phyloP scores from a whole-genome alignment of 2,329 filamentous ascomycete species.

The Arthrinium phaeospermum region DNA sequence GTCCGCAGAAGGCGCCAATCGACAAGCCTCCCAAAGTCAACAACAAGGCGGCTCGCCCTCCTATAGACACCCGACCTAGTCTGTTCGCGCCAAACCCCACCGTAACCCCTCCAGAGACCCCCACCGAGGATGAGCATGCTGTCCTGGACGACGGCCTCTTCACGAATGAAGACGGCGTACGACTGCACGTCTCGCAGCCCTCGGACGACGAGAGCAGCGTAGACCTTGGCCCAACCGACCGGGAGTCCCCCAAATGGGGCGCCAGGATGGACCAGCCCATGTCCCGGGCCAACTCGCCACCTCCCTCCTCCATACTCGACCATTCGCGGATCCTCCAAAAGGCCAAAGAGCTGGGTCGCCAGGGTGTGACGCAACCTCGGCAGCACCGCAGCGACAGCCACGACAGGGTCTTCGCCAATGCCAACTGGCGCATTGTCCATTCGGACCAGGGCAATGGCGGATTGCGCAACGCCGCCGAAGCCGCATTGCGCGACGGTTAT shows the following conservation, averaged over 20 bases:
- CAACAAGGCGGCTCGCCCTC: slow-evolving; percentile 35
- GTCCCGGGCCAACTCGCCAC: slow-evolving; percentile 75
- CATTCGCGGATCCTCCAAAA: slow-evolving; percentile 64
- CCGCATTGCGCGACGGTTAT: slow-evolving; percentile 72
- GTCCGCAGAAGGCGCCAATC: slow-evolving; percentile 36
- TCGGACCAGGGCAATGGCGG: slow-evolving; percentile 94
- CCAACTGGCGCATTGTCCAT: slow-evolving; percentile 81
- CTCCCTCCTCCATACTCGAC: slow-evolving; percentile 77
- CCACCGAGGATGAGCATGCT: slow-evolving; percentile 50
- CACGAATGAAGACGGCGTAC: slow-evolving; percentile 61
- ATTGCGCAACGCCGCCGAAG: slow-evolving; percentile 84
- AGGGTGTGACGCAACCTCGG: slow-evolving; percentile 62
- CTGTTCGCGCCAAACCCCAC: slow-evolving; percentile 56
- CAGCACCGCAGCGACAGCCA: slow-evolving; percentile 65
- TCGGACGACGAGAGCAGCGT: slow-evolving; percentile 36
- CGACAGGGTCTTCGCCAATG: slow-evolving; percentile 74
- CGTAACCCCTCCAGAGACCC: slow-evolving; percentile 62
- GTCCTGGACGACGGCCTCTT: slow-evolving; percentile 51
- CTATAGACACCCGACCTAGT: slow-evolving; percentile 52
- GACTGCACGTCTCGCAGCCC: slow-evolving; percentile 55
- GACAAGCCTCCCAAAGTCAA: slow-evolving; percentile 36
- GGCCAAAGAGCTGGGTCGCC: slow-evolving; percentile 61
- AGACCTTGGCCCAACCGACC: slow-evolving; percentile 67
- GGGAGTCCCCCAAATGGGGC: slow-evolving; percentile 80
- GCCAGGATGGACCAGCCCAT: slow-evolving; percentile 76